These are phyloP conservation scores for Melastoma malabathricum DNA, from an alignment of 345 rosid genomes.

Conservation along the genomic window DNA sequence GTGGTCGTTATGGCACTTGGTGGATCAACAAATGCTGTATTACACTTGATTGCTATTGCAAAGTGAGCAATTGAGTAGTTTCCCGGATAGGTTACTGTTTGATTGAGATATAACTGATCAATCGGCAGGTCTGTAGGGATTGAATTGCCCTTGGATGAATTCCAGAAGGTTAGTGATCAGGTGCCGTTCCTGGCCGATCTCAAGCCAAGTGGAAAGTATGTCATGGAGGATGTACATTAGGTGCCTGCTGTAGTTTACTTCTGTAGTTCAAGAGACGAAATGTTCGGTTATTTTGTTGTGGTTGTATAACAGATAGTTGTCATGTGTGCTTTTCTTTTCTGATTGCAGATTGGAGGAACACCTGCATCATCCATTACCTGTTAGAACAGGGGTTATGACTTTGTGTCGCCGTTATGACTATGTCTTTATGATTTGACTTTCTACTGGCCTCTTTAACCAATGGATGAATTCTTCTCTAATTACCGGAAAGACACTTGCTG, in stretches of 20 bases:
- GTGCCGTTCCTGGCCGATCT: constrained; percentile 95
- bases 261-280: too few species aligned
- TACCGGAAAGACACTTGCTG: constrained; percentile 88
- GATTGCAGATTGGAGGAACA: constrained; percentile 58
- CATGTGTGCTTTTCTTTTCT: not conserved
- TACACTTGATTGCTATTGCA: constrained; percentile 94
- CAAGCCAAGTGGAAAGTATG: constrained; percentile 96
- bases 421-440: not conserved
- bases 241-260: constrained; percentile 17
- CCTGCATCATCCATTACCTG: constrained; percentile 62
- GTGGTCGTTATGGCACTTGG: constrained; percentile 95
- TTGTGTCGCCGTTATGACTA: not conserved
- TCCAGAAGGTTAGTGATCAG: constrained; percentile 85
- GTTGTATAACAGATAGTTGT: not conserved
- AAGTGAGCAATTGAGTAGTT: constrained; percentile 26
- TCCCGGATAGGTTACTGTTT: too few species aligned
- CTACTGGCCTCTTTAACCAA: not conserved
- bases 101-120: too few species aligned
- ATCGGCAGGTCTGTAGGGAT: constrained; percentile 86
- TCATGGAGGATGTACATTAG: constrained; percentile 97
- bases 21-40: constrained; percentile 95
- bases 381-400: constrained; percentile 46
- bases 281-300: not conserved
- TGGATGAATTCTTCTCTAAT: constrained; percentile 27
- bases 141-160: constrained; percentile 79